Base-by-base conservation (phyloP, 371 early-diverging fungal species). In the Mortierella sp. region DNA sequence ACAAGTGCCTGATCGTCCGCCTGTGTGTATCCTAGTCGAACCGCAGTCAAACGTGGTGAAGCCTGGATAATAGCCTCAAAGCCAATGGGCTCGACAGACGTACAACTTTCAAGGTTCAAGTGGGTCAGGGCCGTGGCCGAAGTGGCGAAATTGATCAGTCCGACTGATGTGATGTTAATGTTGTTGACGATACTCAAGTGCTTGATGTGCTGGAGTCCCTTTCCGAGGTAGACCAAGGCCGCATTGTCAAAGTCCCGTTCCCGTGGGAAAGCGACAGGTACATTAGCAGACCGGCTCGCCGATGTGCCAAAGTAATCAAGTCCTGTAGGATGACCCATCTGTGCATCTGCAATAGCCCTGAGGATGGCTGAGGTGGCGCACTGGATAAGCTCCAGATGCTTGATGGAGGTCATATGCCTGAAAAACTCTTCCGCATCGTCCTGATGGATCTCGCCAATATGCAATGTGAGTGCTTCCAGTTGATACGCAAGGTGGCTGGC, bases 381-480 rank as follows among this genome's bases (percentile, higher is more conserved):
- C 3, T 34, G 41, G 3, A 38, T 14, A 24, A 64, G 56, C 45
- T 54, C 43, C 5, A 71, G 46, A 2, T 14, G 49, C 47, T 43
- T 60, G 56, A 71, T 28, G 0, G 41, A 47, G 5, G 38, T 47
- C 12, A 64, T 54, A 0, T 51, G 38, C 13, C 27, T 28, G 26
- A 71, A 71, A n/a, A 71, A 50, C 1, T 45, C 41, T 1, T 2
- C 41, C 1, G 64, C 64, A 10, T 64, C 64, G 3, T 46, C 30
- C 0, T 18, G 16, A 0, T 9, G 1, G 13, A 71, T 31, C 5
- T 14, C 14, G 3, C 71, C 56, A 19, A 64, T 50, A 3, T 34
- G 50, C 2, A 71, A 30, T 3, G 39, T 13, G 16, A 71, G 38
- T 0, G 5, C 4, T 2, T 39, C 21, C 6, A 71, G 52, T 24